Evolutionary conservation across 2,329 filamentous ascomycete species (phyloP), one percentile per base, ranked within the genome.

Genomic region (Xylogone sp.): DNA sequence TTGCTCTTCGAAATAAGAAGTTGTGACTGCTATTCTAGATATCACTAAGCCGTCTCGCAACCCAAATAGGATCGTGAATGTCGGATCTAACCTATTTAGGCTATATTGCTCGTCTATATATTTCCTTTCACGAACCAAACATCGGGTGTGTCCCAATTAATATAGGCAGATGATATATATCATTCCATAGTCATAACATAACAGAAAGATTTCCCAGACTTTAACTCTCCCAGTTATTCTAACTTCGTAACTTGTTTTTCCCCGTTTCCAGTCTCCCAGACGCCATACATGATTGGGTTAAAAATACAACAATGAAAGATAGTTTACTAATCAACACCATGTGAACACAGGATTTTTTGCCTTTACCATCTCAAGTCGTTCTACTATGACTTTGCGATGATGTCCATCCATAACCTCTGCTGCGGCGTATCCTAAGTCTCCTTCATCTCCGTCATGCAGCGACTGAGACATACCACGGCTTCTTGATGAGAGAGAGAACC

Each of bases 281-380:
- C 34, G 34, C 34, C 34, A 39, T 39, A 18, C 10, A 39, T 31
- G n/a, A 39, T 39, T 8, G 8, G n/a, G 34, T 39, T 13, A 39
- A 39, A 18, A 39, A 16, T 39, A 39, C 5, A 8, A 31, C 27
- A 39, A 18, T 39, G n/a, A 16, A 39, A 13, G n/a, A 18, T 39
- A 39, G 13, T 39, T 16, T 18, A 16, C 43, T 45, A 53, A 52
- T 74, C 74, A 97, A 75, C 94, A 99, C 89, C 94, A 99, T 43
- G 89, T 96, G 71, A 99, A 99, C 27, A 99, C 91, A 2, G 94
- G 94, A 66, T 96, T 95, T 68, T 87, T 88, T 66, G 86, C 90
- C 78, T 97, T 97, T 56, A 99, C 94, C 54, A 93, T 88, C 75
- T 99, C 94, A 53, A 99, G 73, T 56, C 94, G 79, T 76, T 99